Evolutionary conservation across 1,139 yeast genomes (phyloP).

Genomic region (Geotrichum siamense): DNA sequence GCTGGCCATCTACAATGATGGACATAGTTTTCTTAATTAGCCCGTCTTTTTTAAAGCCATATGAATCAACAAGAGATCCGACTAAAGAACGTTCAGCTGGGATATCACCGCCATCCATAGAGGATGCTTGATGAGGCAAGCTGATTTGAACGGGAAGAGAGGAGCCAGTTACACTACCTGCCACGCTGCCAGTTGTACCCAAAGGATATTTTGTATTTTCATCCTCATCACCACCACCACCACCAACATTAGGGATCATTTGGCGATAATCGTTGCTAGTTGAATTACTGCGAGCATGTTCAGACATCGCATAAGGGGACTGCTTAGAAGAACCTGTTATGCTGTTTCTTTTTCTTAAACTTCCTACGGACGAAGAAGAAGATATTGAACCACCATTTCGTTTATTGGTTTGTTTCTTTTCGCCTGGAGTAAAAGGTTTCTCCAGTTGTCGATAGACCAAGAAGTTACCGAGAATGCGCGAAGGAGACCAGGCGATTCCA

Average conservation of each 20-base stretch:
- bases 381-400: constrained; percentile 11
- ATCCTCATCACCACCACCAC: constrained; percentile 2
- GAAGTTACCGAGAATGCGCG: constrained; percentile 76
- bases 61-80: constrained; percentile 53
- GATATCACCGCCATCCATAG: background rate
- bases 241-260: background rate
- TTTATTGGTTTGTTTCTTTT: constrained; percentile 35
- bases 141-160: constrained; percentile 17
- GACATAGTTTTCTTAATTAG: constrained; percentile 78
- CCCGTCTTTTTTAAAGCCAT: constrained; percentile 68
- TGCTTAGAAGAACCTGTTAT: constrained; percentile 3
- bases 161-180: constrained; percentile 14
- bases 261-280: background rate
- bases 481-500: constrained; percentile 88
- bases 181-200: constrained; percentile 14
- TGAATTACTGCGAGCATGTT: constrained; percentile 1
- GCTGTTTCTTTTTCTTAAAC: constrained; percentile 8
- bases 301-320: constrained; percentile 6
- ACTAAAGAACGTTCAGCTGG: constrained; percentile 37
- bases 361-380: background rate
- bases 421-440: constrained; percentile 42
- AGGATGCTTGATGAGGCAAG: constrained; percentile 9
- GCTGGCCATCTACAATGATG: constrained; percentile 40
- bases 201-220: constrained; percentile 12
- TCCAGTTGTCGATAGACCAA: constrained; percentile 76